These are phyloP conservation scores for Melocanna baccifera DNA, from an alignment of 176 grass and related monocot genomes.

Conservation along the genomic window DNA sequence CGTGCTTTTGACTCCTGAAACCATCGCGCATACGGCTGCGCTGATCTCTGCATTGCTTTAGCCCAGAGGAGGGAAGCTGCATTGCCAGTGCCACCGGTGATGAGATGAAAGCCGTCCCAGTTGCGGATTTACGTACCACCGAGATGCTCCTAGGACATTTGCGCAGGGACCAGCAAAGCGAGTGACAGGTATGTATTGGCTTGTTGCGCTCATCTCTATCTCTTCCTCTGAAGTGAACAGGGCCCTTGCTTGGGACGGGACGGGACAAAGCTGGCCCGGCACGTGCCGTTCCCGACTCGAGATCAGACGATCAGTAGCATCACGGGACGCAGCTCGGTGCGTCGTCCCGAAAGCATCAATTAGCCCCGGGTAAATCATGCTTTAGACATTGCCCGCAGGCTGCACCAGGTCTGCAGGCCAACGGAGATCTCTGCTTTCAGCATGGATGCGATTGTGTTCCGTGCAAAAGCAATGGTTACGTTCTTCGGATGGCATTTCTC, in stretches of 20 bases:
- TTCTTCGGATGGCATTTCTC: not conserved
- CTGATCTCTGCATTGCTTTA: not conserved
- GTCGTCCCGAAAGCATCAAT: not conserved
- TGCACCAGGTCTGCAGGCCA: not conserved
- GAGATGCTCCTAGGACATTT: not conserved
- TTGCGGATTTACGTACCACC: not conserved
- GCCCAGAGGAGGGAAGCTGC: not conserved
- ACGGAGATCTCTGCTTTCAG: not conserved
- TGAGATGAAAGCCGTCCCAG: not conserved
- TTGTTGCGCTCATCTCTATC: conserved; percentile 2
- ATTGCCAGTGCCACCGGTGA: not conserved
- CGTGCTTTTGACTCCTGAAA: not conserved
- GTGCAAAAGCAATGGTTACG: not conserved
- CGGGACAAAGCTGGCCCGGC: not conserved
- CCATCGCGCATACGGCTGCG: not conserved
- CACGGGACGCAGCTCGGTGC: not conserved
- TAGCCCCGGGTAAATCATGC: not conserved
- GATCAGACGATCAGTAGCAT: not conserved
- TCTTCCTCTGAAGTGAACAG: not conserved
- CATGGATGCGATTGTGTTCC: not conserved
- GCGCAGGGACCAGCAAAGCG: not conserved
- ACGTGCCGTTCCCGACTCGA: not conserved
- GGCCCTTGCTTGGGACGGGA: not conserved
- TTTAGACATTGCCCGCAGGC: not conserved
- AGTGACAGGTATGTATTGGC: not conserved